These are phyloP conservation scores for Schizothecium vesticola DNA, from an alignment of 495 filamentous ascomycete species.

Conservation along the genomic window DNA sequence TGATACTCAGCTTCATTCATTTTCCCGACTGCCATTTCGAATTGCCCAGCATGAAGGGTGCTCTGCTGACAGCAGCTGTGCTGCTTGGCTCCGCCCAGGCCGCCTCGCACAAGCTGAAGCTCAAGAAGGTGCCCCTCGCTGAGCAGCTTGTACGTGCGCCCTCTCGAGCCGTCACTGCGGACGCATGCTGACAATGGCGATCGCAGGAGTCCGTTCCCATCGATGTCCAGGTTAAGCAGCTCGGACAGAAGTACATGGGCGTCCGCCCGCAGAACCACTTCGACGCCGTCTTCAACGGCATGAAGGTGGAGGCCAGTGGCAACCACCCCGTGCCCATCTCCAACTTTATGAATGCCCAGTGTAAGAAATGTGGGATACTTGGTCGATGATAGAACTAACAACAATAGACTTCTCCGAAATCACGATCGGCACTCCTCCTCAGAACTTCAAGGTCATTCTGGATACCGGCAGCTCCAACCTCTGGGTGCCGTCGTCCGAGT, in stretches of 20 bases:
- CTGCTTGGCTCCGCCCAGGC: conserved; percentile 79
- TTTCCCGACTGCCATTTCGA: conserved; percentile 2
- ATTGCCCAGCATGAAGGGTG: conserved; percentile 69
- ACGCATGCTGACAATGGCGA: conserved; percentile 12
- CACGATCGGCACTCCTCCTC: conserved; percentile 82
- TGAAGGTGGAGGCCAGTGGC: conserved; percentile 57
- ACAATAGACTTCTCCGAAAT: conserved; percentile 91
- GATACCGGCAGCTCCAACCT: conserved; percentile 99
- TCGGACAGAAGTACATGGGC: conserved; percentile 94
- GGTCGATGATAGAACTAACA: background rate
- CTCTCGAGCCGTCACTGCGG: background rate
- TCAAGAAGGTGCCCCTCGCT: conserved; percentile 89
- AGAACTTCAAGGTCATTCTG: conserved; percentile 96
- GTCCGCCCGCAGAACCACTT: conserved; percentile 61
- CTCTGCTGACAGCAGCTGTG: conserved; percentile 67
- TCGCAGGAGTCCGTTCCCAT: conserved; percentile 70
- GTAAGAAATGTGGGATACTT: conserved; percentile 47
- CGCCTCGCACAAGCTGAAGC: conserved; percentile 87
- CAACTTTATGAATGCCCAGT: conserved; percentile 99
- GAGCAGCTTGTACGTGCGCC: conserved; percentile 76
- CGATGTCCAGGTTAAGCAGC: conserved; percentile 68
- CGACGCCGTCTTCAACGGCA: conserved; percentile 73
- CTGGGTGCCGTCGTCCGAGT: conserved; percentile 90
- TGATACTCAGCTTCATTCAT: background rate
- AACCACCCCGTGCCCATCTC: conserved; percentile 82